phyloP scores from a whole-genome alignment of 441 rosid species.

The Sinapis alba region DNA sequence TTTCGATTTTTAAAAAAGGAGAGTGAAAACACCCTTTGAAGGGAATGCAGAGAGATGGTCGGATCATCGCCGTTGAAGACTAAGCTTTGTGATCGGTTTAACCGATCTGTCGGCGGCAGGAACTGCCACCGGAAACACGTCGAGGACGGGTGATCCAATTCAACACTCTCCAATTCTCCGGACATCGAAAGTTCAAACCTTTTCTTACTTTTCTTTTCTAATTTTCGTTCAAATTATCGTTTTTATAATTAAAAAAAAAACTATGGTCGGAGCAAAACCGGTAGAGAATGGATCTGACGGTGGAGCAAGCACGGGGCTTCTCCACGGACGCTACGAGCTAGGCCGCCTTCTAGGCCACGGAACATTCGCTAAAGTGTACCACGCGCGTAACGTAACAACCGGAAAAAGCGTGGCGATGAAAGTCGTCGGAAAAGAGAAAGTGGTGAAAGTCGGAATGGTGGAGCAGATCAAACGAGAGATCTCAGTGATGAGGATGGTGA shows the following conservation, averaged over 20 bases:
- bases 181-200: not conserved
- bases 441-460: slow-evolving; percentile 81
- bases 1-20: not conserved
- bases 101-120: slow-evolving; percentile 73
- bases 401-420: slow-evolving; percentile 80
- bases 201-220: not conserved
- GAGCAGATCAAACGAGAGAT: slow-evolving; percentile 90
- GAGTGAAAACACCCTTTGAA: slow-evolving; percentile 8
- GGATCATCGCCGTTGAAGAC: slow-evolving; percentile 51
- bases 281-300: slow-evolving; percentile 38
- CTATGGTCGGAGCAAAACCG: slow-evolving; percentile 25
- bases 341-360: slow-evolving; percentile 84
- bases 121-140: slow-evolving; percentile 96
- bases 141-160: slow-evolving; percentile 86
- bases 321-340: slow-evolving; percentile 82
- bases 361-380: slow-evolving; percentile 86
- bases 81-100: slow-evolving; percentile 58
- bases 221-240: not conserved
- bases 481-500: slow-evolving; percentile 90
- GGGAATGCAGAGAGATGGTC: slow-evolving; percentile 97
- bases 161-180: slow-evolving; percentile 1
- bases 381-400: slow-evolving; percentile 52
- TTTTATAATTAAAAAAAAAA: not conserved
- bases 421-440: slow-evolving; percentile 85
- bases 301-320: slow-evolving; percentile 34